A percentile compares a stretch with the other conserved stretches of the same genome.
Conservation (phyloP, 805 yeast genomes). For the Sugiyamaella mastotermitis region DNA sequence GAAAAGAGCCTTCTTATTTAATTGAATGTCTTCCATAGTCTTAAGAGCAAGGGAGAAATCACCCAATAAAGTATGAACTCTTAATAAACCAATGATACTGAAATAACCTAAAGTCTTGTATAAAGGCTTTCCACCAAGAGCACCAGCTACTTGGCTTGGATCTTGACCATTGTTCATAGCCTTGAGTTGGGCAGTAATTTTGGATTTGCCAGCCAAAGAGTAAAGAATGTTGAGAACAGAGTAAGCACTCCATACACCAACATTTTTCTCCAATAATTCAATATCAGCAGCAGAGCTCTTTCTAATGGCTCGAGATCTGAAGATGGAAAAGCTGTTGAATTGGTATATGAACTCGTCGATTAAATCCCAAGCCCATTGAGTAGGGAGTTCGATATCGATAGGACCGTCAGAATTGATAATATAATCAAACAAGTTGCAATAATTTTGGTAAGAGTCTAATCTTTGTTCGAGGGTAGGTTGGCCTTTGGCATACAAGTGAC, state of each 20-base stretch:
- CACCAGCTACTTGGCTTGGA: conserved; percentile 34
- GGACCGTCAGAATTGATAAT: conserved; percentile 41
- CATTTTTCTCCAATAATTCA: conserved; percentile 33
- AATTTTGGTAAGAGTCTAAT: conserved; percentile 43
- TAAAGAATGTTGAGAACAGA: conserved; percentile 44
- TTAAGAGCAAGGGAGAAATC: conserved; percentile 45
- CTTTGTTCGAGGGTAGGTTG: conserved; percentile 41
- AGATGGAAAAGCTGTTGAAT: conserved; percentile 40
- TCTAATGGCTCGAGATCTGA: conserved; percentile 34
- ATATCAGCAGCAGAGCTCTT: conserved; percentile 30
- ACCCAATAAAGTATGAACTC: conserved; percentile 45
- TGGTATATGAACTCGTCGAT: conserved; percentile 49
- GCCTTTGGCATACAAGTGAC: conserved; percentile 42
- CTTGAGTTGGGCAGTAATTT: conserved; percentile 36
- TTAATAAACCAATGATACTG: conserved; percentile 42
- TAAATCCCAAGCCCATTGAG: conserved; percentile 47
- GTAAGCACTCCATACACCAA: conserved; percentile 42
- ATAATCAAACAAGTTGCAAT: conserved; percentile 42
- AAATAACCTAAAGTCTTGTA: conserved; percentile 45
- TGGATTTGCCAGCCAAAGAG: conserved; percentile 38
- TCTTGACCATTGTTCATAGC: conserved; percentile 30
- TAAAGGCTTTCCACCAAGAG: conserved; percentile 37
- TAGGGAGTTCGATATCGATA: conserved; percentile 41
- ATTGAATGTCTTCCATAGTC: conserved; percentile 42
- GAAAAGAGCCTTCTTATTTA: conserved; percentile 42